Percentiles rank a stretch among this genome's conserved stretches.
Conservation (phyloP, 192 early-diverging fungal genomes). For the Coemansia aciculifera region DNA sequence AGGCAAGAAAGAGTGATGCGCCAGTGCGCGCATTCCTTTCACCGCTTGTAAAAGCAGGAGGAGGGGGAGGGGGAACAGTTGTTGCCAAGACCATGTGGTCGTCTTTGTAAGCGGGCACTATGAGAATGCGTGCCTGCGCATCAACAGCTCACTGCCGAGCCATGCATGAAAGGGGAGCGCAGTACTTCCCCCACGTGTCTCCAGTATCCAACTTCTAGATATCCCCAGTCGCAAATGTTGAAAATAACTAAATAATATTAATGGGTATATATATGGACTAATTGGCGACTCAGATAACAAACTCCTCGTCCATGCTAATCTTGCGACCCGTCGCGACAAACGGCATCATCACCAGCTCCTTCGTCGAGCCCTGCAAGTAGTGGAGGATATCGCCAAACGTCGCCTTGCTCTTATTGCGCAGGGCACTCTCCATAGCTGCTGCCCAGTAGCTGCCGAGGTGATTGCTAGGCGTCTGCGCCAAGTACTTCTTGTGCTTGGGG, state of each 20-base stretch:
- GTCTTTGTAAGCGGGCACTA: background rate
- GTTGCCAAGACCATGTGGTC: background rate
- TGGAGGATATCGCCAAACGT: slow-evolving; percentile 59
- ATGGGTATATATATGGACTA: background rate
- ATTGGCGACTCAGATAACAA: slow-evolving; percentile 25
- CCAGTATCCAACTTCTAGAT: background rate
- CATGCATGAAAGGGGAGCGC: background rate
- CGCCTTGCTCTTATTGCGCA: slow-evolving; percentile 29
- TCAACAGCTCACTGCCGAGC: background rate
- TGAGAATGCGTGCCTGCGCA: background rate
- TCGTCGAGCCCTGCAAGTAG: slow-evolving; percentile 30
- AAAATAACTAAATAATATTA: background rate
- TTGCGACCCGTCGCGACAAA: slow-evolving; percentile 54
- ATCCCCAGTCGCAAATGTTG: background rate
- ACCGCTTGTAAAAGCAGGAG: background rate
- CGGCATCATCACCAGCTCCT: slow-evolving; percentile 49
- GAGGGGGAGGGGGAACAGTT: background rate
- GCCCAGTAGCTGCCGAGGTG: slow-evolving; percentile 68
- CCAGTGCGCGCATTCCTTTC: background rate
- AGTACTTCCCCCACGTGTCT: background rate
- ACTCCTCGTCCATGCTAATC: slow-evolving; percentile 51
- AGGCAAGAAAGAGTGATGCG: background rate
- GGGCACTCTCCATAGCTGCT: slow-evolving; percentile 60
- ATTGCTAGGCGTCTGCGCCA: slow-evolving; percentile 65
- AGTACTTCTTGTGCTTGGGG: slow-evolving; percentile 68